Evolutionary conservation across 768 basidiomycete species (phyloP), one percentile per base, ranked within the genome.

Genomic region (Phaeotremella skinneri): DNA sequence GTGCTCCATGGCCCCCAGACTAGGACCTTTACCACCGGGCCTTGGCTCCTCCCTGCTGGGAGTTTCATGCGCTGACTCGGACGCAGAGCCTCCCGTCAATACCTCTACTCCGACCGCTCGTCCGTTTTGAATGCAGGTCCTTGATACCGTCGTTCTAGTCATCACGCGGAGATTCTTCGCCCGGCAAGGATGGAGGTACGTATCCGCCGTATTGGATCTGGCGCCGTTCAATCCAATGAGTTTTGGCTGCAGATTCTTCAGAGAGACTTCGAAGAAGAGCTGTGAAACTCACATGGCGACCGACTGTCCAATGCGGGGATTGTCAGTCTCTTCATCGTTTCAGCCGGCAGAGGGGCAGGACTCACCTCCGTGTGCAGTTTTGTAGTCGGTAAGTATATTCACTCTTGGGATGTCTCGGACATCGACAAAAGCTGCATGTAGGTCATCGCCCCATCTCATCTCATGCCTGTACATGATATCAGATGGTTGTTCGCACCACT

Each of bases 291-390:
- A 45, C 43, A 45, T 13, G 21, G 7, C 21, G 21, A 14, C 43
- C 43, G 23, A 13, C 43, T 45, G 43, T 13, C 43, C 13, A 13
- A 14, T 6, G 13, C 21, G 20, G 21, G 13, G 13, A 9, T 45
- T 23, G 23, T 23, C 43, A 37, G 34, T 7, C 9, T 37, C n/a
- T n/a, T n/a, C n/a, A n/a, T n/a, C n/a, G n/a, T n/a, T n/a, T n/a
- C n/a, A n/a, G n/a, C n/a, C n/a, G 34, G 9, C 34, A 37, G 9
- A 37, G 34, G 34, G 34, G 17, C 17, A 37, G 17, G 34, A 56
- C 62, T 55, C 41, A 63, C 62, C 55, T 0, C 62, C 58, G 56
- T 63, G 58, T 11, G 52, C 58, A 14, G 34, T 48, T 23, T 55
- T 45, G n/a, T 63, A 58, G n/a, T 55, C 58, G 2, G 55, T 47